Evolutionary conservation across 164 flowering plant species (phyloP).

Genomic region (Houttuynia cordata): DNA sequence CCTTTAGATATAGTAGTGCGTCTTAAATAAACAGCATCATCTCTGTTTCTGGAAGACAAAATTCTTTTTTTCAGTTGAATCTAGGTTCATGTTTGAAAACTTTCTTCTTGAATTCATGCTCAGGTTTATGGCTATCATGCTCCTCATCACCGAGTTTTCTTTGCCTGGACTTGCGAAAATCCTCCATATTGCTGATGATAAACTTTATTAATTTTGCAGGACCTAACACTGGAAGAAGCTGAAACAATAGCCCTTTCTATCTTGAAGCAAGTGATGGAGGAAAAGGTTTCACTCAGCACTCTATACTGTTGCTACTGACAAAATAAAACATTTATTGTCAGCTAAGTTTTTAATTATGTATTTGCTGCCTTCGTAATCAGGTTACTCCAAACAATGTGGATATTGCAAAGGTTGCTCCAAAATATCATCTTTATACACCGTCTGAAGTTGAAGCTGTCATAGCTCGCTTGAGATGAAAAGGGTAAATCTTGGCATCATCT

Average conservation of each 20-base stretch:
- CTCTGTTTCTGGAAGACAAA: no score
- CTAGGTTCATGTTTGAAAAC: no score
- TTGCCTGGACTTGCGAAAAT: no score
- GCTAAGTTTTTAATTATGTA: not conserved
- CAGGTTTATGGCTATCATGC: no score
- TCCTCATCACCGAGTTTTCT: no score
- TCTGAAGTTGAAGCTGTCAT: constrained; percentile 91
- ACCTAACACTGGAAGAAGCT: constrained; percentile 74
- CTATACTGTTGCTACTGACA: not conserved
- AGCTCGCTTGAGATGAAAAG: constrained; percentile 38
- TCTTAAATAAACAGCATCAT: no score
- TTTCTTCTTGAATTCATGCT: no score
- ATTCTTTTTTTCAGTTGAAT: no score
- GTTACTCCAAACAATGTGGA: constrained; percentile 98
- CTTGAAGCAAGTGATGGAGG: constrained; percentile 98
- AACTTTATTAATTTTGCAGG: constrained; percentile 32
- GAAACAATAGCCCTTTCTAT: constrained; percentile 91
- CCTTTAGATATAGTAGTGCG: no score
- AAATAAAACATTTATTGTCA: not conserved
- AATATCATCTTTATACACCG: constrained; percentile 83
- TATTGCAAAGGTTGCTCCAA: constrained; percentile 90
- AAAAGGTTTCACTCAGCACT: constrained; percentile 33
- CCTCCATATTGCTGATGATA: no score
- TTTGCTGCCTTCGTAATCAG: constrained; percentile 20
- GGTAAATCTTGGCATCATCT: not conserved